phyloP scores from a whole-genome alignment of 129 eudicot species.

The Rutidosis leptorrhynchoides region DNA sequence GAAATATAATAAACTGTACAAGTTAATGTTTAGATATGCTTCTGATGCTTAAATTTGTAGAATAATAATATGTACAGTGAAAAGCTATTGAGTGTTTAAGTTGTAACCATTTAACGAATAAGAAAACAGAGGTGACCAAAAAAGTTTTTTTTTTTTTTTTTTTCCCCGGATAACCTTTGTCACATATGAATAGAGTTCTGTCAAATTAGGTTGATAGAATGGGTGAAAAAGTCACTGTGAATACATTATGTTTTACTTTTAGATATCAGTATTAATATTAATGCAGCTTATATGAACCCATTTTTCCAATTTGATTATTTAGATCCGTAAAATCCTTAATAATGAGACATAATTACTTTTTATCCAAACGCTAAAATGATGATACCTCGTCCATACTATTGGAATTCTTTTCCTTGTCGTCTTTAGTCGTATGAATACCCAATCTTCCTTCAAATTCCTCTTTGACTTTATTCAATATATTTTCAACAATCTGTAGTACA shows the following conservation, averaged over 20 bases:
- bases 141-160: too few species aligned
- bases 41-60: not conserved
- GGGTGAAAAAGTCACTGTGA: too few species aligned
- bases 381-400: conserved; percentile 18
- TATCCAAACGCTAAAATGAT: conserved; percentile 2
- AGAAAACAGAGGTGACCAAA: too few species aligned
- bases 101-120: too few species aligned
- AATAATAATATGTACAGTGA: not conserved
- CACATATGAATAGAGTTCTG: too few species aligned
- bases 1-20: not conserved
- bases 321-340: not conserved
- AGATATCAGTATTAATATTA: not conserved
- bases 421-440: conserved; percentile 32
- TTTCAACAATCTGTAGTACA: conserved; percentile 62
- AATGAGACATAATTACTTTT: not conserved
- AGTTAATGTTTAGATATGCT: not conserved
- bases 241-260: not conserved
- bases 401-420: not conserved
- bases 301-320: not conserved
- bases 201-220: too few species aligned
- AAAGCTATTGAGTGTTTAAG: too few species aligned
- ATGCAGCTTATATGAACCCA: not conserved
- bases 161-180: too few species aligned
- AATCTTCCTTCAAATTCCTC: conserved; percentile 65
- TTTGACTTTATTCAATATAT: conserved; percentile 51